Conservation (phyloP, 495 filamentous ascomycete species). For the Physcia stellaris region DNA sequence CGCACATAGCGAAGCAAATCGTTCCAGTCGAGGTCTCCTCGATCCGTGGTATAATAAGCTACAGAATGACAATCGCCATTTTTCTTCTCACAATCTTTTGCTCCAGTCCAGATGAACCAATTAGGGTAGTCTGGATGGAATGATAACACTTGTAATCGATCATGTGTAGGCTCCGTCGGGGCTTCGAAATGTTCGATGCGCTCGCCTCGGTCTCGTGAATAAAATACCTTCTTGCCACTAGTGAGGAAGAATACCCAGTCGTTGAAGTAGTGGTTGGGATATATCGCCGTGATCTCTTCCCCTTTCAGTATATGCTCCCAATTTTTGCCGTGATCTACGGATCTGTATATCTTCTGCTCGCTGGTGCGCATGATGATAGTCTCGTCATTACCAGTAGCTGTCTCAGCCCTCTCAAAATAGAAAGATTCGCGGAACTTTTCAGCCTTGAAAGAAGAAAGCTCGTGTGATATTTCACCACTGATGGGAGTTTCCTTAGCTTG, state of each 20-base stretch:
- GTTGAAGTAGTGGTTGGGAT: slow-evolving; percentile 63
- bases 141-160: slow-evolving; percentile 36
- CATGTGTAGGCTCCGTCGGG: slow-evolving; percentile 29
- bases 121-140: slow-evolving; percentile 75
- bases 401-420: slow-evolving; percentile 71
- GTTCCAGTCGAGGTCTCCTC: slow-evolving; percentile 65
- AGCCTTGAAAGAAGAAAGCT: slow-evolving; percentile 42
- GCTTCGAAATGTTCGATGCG: slow-evolving; percentile 55
- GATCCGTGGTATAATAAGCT: slow-evolving; percentile 58
- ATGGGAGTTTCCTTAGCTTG: slow-evolving; percentile 32
- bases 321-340: slow-evolving; percentile 71
- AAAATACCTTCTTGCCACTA: slow-evolving; percentile 49
- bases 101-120: slow-evolving; percentile 85
- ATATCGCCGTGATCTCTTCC: slow-evolving; percentile 50
- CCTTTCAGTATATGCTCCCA: slow-evolving; percentile 56
- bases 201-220: slow-evolving; percentile 60
- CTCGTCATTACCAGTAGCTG: slow-evolving; percentile 53
- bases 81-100: slow-evolving; percentile 36
- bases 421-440: slow-evolving; percentile 45
- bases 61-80: slow-evolving; percentile 48
- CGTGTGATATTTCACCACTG: slow-evolving; percentile 47
- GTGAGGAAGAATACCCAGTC: slow-evolving; percentile 82
- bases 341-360: slow-evolving; percentile 49
- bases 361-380: slow-evolving; percentile 70
- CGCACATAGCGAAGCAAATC: slow-evolving; percentile 50